A percentile compares a stretch with the other conserved stretches of the same genome.
phyloP scores from a whole-genome alignment of 441 rosid species.

The Euphorbia celastroides region DNA sequence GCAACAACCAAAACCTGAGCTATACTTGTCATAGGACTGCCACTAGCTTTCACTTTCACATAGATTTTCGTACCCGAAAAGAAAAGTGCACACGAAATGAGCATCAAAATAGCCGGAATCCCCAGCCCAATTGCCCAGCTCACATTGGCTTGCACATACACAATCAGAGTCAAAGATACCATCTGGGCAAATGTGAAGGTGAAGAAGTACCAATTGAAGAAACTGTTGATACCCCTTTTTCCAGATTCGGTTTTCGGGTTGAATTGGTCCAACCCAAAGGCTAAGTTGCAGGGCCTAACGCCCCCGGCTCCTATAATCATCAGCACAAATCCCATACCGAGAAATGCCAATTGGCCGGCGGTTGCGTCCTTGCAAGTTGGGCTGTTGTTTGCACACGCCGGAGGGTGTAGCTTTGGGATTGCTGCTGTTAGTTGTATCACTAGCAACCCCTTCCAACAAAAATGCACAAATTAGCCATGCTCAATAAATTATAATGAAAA shows the following conservation, averaged over 20 bases:
- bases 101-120: slow-evolving; percentile 58
- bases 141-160: slow-evolving; percentile 63
- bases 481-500: too few species aligned
- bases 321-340: slow-evolving; percentile 43
- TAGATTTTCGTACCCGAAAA: slow-evolving; percentile 55
- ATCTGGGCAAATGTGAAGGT: slow-evolving; percentile 67
- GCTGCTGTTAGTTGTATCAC: slow-evolving; percentile 62
- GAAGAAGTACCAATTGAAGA: slow-evolving; percentile 83
- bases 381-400: slow-evolving; percentile 33
- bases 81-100: slow-evolving; percentile 44
- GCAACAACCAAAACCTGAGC: slow-evolving; percentile 55
- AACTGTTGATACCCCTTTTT: slow-evolving; percentile 57
- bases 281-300: slow-evolving; percentile 66
- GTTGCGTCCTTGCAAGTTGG: slow-evolving; percentile 43
- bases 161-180: slow-evolving; percentile 55
- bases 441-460: slow-evolving; percentile 49
- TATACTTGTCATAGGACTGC: slow-evolving; percentile 61
- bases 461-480: background rate
- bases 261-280: slow-evolving; percentile 78
- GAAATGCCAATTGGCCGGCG: slow-evolving; percentile 53
- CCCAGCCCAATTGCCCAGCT: slow-evolving; percentile 71
- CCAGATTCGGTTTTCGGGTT: slow-evolving; percentile 62
- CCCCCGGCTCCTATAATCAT: slow-evolving; percentile 69
- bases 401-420: slow-evolving; percentile 52
- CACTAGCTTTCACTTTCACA: slow-evolving; percentile 61